Percentiles rank a stretch among this genome's conserved stretches.
Evolutionary conservation across 768 basidiomycete genomes (phyloP).

Genomic region (Coprinopsis cinerea): DNA sequence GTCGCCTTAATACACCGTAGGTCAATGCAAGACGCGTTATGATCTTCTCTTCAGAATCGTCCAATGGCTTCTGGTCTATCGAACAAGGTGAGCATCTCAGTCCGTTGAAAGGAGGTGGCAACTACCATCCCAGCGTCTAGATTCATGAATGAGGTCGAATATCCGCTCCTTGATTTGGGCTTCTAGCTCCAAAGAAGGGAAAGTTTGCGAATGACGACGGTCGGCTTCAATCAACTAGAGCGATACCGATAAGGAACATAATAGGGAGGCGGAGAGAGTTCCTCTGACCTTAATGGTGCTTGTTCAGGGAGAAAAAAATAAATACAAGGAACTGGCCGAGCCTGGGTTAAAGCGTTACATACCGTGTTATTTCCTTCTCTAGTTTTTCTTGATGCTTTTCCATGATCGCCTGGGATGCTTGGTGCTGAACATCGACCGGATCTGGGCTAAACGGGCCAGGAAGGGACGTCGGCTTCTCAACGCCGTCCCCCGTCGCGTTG

Average conservation of each 20-base stretch:
- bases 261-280: background rate
- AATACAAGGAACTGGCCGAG: background rate
- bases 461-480: background rate
- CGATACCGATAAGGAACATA: background rate
- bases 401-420: conserved; percentile 62
- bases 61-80: conserved; percentile 31
- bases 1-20: conserved; percentile 71
- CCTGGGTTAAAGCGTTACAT: background rate
- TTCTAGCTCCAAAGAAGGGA: conserved; percentile 62
- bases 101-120: background rate
- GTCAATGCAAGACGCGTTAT: conserved; percentile 68
- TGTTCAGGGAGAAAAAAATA: background rate
- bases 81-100: background rate
- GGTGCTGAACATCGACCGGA: conserved; percentile 42
- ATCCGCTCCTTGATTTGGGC: conserved; percentile 51
- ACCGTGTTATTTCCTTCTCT: conserved; percentile 82
- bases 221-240: conserved; percentile 76
- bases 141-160: conserved; percentile 37
- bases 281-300: conserved; percentile 31
- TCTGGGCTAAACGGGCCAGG: conserved; percentile 12
- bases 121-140: conserved; percentile 14
- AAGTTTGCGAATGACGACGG: conserved; percentile 58
- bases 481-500: conserved; percentile 19
- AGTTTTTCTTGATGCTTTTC: conserved; percentile 84
- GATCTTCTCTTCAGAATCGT: conserved; percentile 66